These are phyloP conservation scores for Geosmithia flava DNA, from an alignment of 2,329 filamentous ascomycete genomes.

Conservation along the genomic window DNA sequence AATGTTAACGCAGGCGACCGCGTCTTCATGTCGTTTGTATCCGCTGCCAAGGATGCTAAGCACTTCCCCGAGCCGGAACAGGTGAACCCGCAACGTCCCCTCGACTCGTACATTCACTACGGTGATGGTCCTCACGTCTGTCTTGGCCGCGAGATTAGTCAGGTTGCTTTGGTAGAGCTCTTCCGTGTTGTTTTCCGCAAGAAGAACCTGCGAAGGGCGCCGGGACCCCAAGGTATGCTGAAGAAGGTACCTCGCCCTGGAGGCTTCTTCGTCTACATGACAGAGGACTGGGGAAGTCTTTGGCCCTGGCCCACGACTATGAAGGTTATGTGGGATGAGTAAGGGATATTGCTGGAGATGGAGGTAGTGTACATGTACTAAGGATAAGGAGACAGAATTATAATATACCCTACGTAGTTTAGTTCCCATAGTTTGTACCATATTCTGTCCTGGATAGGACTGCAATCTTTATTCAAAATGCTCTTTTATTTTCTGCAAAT, in stretches of 20 bases:
- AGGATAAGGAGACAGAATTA: not conserved
- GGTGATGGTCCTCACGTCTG: conserved; percentile 50
- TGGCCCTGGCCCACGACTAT: conserved; percentile 37
- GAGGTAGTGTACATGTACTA: not conserved
- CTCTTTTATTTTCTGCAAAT: no score
- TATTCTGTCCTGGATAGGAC: not conserved
- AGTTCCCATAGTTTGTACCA: not conserved
- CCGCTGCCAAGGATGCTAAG: conserved; percentile 40
- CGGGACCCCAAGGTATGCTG: conserved; percentile 52
- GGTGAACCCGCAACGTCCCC: conserved; percentile 50
- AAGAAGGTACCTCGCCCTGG: conserved; percentile 49
- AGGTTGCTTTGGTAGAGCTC: conserved; percentile 53
- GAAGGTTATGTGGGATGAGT: conserved; percentile 37
- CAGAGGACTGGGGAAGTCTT: conserved; percentile 47
- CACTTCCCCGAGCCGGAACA: conserved; percentile 49
- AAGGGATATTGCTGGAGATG: not conserved
- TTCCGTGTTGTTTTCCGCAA: conserved; percentile 52
- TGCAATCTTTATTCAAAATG: no score
- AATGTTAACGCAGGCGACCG: conserved; percentile 41
- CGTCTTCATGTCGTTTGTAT: conserved; percentile 50
- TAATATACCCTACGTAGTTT: not conserved
- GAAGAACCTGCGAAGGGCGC: conserved; percentile 46
- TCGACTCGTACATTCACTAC: conserved; percentile 53
- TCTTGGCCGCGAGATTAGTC: conserved; percentile 47
- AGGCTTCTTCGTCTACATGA: conserved; percentile 49